Evolutionary conservation across 176 grass and related monocot species (phyloP).

Genomic region (Rhipidocladum racemiflorum): DNA sequence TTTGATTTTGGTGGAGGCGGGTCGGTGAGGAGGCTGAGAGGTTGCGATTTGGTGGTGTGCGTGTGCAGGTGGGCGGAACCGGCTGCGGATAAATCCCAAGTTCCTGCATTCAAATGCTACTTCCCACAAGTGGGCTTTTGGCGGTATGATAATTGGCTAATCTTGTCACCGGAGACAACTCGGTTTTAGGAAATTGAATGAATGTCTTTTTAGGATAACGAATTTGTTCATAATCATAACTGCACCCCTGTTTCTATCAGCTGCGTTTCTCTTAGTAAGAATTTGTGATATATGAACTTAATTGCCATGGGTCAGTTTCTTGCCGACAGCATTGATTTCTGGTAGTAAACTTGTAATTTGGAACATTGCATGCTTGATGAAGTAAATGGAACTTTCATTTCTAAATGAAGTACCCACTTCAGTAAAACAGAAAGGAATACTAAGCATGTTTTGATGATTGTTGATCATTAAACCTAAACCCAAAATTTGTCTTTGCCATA

Average conservation of each 20-base stretch:
- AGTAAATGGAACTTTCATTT: background rate
- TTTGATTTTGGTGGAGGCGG: background rate
- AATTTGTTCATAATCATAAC: background rate
- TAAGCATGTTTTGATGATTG: background rate
- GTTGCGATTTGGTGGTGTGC: slow-evolving; percentile 13
- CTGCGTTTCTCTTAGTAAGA: slow-evolving; percentile 13
- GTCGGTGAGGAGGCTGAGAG: background rate
- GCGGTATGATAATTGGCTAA: slow-evolving; percentile 38
- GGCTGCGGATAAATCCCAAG: slow-evolving; percentile 60
- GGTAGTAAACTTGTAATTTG: slow-evolving; percentile 1
- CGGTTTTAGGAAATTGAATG: background rate
- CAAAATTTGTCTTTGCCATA: background rate
- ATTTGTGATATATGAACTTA: background rate
- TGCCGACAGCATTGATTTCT: background rate
- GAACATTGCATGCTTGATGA: slow-evolving; percentile 2
- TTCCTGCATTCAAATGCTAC: slow-evolving; percentile 81
- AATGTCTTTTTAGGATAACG: background rate
- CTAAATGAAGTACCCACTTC: background rate
- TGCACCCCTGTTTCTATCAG: background rate
- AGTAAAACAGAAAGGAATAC: slow-evolving; percentile 19
- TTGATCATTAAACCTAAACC: background rate
- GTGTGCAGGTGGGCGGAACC: slow-evolving; percentile 46
- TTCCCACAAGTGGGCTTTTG: slow-evolving; percentile 80
- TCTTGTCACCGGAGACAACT: slow-evolving; percentile 5
- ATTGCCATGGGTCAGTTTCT: background rate